Evolutionary conservation across 257 asterid genomes (phyloP).

Genomic region (Solanum sejunctum): DNA sequence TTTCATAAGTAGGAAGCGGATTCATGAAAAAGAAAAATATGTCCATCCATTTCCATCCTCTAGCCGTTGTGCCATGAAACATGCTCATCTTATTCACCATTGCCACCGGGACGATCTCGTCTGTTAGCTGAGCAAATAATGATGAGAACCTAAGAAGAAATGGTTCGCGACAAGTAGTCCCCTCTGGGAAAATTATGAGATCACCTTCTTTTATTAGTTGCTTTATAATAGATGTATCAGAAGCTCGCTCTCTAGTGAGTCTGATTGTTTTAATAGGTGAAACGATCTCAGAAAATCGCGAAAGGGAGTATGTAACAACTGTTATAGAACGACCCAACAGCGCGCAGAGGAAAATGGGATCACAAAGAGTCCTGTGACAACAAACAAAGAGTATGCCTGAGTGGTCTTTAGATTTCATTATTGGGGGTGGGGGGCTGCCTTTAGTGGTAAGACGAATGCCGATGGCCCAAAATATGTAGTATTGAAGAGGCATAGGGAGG

Average conservation of each 20-base stretch:
- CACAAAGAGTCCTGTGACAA: slow-evolving; percentile 11
- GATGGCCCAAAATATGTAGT: not conserved
- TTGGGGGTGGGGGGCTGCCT: slow-evolving; percentile 2
- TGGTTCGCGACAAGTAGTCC: slow-evolving; percentile 40
- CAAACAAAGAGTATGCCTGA: slow-evolving; percentile 13
- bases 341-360: slow-evolving; percentile 3
- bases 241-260: slow-evolving; percentile 7
- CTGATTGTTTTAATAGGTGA: slow-evolving; percentile 9
- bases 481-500: not conserved
- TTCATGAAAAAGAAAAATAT: slow-evolving; percentile 27
- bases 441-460: not conserved
- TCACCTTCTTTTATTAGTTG: not conserved
- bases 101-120: slow-evolving; percentile 36
- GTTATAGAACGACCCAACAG: slow-evolving; percentile 8
- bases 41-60: slow-evolving; percentile 40
- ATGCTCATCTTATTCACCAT: slow-evolving; percentile 28
- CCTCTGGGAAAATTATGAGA: slow-evolving; percentile 19
- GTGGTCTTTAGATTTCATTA: not conserved
- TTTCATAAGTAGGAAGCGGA: slow-evolving; percentile 24
- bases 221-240: slow-evolving; percentile 13
- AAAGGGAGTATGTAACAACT: slow-evolving; percentile 12
- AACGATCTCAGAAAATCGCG: slow-evolving; percentile 1
- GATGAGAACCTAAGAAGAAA: slow-evolving; percentile 32
- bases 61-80: slow-evolving; percentile 43
- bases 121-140: slow-evolving; percentile 31